Base-by-base conservation (phyloP, 192 early-diverging fungal genomes). In the Umbelopsis sp. region DNA sequence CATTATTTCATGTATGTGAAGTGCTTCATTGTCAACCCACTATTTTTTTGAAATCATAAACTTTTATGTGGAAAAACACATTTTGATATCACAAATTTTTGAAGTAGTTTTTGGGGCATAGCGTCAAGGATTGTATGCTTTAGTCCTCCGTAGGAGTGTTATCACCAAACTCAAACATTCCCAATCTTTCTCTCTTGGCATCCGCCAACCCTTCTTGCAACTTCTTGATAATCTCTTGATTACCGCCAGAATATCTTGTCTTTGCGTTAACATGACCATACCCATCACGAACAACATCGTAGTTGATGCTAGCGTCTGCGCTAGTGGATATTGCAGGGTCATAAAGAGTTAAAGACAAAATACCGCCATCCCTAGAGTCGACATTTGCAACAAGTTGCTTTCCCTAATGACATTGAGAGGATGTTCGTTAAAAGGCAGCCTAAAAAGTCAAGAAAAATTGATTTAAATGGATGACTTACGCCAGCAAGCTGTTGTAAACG, bases 311-410 rank as follows among this genome's bases (percentile, higher is more conserved):
- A 66, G 84, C 83, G 31, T 91, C 91, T 8, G 88, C 73, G 8
- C 85, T 85, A 31, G 83, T 77, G 9, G 89, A 89, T 17, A 85
- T 69, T 5, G 56, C 53, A 3, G 90, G 89, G 65, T 93, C 88
- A 65, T 89, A 93, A 20, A 93, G 69, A 11, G 90, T 93, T 25
- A 93, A 69, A 45, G 88, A 84, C 65, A 90, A 68, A 8, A 88
- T 78, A 34, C 77, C 80, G 66, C 76, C 81, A 20, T 86, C 76
- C 16, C 88, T 83, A 31, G 87, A 86, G 78, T 94, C 92, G 38
- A 93, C 81, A 59, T 90, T 90, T 43, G 90, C 92, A 1, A 93
- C 92, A 25, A 93, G 80, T 74, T 87, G 86, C 29, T 84, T 87
- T 54, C 77, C 82, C 74, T 62, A 59, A 10, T 25, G 12, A 38